These are phyloP conservation scores for Trifolium fragiferum DNA, from an alignment of 306 rosid species.

Conservation along the genomic window DNA sequence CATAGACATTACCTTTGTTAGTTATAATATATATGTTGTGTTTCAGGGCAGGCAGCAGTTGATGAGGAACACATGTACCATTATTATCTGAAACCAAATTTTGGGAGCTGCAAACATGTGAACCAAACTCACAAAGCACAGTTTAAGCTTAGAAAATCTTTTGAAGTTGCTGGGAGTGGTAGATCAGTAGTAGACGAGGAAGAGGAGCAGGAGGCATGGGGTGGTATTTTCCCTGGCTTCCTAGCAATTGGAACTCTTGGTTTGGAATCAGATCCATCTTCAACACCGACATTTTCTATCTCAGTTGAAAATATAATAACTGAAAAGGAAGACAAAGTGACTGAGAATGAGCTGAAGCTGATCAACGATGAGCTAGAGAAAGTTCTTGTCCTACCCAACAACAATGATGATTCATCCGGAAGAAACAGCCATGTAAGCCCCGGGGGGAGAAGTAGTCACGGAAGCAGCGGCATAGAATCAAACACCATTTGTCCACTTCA, in stretches of 20 bases:
- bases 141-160: not conserved
- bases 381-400: conserved; percentile 49
- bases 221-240: conserved; percentile 62
- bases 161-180: not conserved
- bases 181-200: not conserved
- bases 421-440: conserved; percentile 63
- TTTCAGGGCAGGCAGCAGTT: not conserved
- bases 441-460: conserved; percentile 74
- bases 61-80: not conserved
- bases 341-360: conserved; percentile 77
- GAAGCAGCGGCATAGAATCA: not conserved
- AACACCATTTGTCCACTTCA: conserved; percentile 62
- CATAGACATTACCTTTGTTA: not conserved
- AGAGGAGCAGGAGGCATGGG: not conserved
- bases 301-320: conserved; percentile 77
- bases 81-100: not conserved
- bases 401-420: conserved; percentile 51
- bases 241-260: conserved; percentile 93
- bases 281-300: conserved; percentile 75
- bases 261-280: conserved; percentile 54
- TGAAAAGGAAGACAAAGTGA: conserved; percentile 73
- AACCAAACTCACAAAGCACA: not conserved
- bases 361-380: conserved; percentile 83
- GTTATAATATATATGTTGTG: not conserved
- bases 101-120: not conserved